Evolutionary conservation across 208 protist genomes (phyloP), one percentile per base, ranked within the genome.

Genomic region (Trypanosoma congolense): DNA sequence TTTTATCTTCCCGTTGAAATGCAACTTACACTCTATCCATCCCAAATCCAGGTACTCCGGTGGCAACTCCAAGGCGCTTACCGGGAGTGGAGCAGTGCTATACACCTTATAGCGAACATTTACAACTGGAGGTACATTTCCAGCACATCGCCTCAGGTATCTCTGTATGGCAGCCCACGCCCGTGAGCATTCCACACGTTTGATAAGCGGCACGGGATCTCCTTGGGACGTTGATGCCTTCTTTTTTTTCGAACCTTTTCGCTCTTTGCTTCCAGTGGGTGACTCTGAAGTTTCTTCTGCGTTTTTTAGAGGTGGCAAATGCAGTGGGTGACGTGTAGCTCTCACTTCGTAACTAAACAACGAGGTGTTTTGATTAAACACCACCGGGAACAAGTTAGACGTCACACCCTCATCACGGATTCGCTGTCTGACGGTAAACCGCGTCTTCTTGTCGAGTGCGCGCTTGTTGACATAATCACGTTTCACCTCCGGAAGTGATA

Each of bases 261-360:
- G 5, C 38, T 29, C 33, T 46, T 56, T 29, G 31, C 6, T 44
- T 50, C 64, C 38, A 29, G 33, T 8, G 1, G 53, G 25, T 40
- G 28, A 10, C 33, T 18, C 16, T 19, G 21, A 5, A 22, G 26
- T 29, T 41, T 49, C 26, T 53, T 22, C 16, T 26, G 12, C 22
- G 36, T 42, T 29, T 24, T 0, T 10, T 29, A 35, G n/a, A 9
- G 6, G 8, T 19, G 6, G 6, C 21, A 12, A 3, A 24, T 22
- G 25, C 9, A 61, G 29, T 10, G 69, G 24, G 14, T 52, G 24
- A 4, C 81, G 70, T n/a, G 81, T 87, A 40, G 75, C 85, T 65
- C 82, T 77, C 47, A 93, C 64, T 31, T 93, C 82, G 52, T 93
- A 93, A 1, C 75, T 47, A 67, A 82, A 90, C 22, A 92, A 22